phyloP scores from a whole-genome alignment of 23 red algal genomes.

The Pyropia yezoensis region DNA sequence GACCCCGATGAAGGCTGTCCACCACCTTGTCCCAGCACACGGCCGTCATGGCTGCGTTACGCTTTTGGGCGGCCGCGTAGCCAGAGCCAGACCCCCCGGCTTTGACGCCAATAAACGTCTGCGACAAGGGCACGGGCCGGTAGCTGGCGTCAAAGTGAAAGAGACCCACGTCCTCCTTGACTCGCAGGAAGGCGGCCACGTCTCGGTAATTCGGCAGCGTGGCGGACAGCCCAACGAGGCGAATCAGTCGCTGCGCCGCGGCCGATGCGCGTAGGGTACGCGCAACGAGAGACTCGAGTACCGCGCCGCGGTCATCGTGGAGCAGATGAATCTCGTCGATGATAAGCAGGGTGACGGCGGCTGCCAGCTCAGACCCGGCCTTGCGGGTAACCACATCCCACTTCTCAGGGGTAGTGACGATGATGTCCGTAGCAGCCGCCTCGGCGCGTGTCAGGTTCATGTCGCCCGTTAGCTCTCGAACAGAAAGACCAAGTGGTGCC shows the following conservation, averaged over 20 bases:
- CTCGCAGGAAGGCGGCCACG: slow-evolving; percentile 82
- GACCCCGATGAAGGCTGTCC: slow-evolving; percentile 52
- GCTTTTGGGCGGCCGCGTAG: slow-evolving; percentile 22
- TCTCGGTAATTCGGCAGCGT: slow-evolving; percentile 93
- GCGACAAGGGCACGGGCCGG: slow-evolving; percentile 77
- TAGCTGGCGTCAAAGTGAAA: slow-evolving; percentile 87
- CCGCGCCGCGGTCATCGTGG: slow-evolving; percentile 91
- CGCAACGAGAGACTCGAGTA: slow-evolving; percentile 92
- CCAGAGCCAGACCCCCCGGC: slow-evolving; percentile 28
- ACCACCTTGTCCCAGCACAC: slow-evolving; percentile 67
- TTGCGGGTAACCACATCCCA: slow-evolving; percentile 98
- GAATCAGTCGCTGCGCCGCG: slow-evolving; percentile 44
- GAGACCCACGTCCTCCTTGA: slow-evolving; percentile 50
- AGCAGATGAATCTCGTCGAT: slow-evolving; percentile 96
- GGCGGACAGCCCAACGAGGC: slow-evolving; percentile 87
- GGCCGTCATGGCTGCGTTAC: slow-evolving; percentile 58
- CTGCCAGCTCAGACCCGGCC: slow-evolving; percentile 51
- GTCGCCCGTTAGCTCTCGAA: slow-evolving; percentile 92
- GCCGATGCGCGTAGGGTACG: slow-evolving; percentile 71
- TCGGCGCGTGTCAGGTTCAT: slow-evolving; percentile 46
- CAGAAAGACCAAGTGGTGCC: slow-evolving; percentile 31
- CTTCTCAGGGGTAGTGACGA: slow-evolving; percentile 99
- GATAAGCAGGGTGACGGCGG: slow-evolving; percentile 71
- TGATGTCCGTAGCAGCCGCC: slow-evolving; percentile 57
- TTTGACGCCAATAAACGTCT: slow-evolving; percentile 70